These are phyloP conservation scores for Drechslerella coelobrocha DNA, from an alignment of 2,329 filamentous ascomycete genomes.

Conservation along the genomic window DNA sequence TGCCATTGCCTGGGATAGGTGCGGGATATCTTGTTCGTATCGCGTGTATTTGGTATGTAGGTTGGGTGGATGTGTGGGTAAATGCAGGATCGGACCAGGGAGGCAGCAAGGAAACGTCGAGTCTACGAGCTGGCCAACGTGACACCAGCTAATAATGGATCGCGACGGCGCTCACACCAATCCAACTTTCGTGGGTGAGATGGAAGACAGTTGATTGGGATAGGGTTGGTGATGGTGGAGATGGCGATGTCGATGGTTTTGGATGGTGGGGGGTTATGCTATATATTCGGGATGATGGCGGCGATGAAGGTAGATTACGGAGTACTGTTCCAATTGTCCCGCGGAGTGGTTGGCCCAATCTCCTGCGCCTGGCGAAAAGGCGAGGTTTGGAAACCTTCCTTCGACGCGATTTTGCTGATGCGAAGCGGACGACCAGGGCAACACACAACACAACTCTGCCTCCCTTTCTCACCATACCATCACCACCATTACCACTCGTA, in stretches of 20 bases:
- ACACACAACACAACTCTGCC: too few relatives aligned
- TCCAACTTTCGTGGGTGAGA: too few relatives aligned
- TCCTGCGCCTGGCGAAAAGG: background rate
- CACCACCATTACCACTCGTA: too few relatives aligned
- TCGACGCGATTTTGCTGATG: too few relatives aligned
- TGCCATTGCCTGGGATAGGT: conserved; percentile 23
- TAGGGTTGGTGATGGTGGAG: background rate
- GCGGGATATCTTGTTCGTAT: conserved; percentile 13
- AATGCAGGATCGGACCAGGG: conserved; percentile 23
- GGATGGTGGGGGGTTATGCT: background rate
- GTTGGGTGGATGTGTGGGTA: conserved; percentile 8
- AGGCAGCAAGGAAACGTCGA: conserved; percentile 11
- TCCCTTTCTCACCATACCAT: too few relatives aligned
- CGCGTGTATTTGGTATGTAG: conserved; percentile 23
- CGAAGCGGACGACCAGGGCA: too few relatives aligned
- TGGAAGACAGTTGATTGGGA: background rate
- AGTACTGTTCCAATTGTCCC: background rate
- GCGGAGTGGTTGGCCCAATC: too few relatives aligned
- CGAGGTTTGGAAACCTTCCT: too few relatives aligned
- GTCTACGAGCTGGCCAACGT: conserved; percentile 14
- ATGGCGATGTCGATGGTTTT: conserved; percentile 3
- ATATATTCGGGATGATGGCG: background rate
- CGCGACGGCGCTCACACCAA: background rate
- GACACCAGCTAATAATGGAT: conserved; percentile 28
- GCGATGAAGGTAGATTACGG: background rate